Evolutionary conservation across 208 protist species (phyloP).

Genomic region (Phytomonas francai): DNA sequence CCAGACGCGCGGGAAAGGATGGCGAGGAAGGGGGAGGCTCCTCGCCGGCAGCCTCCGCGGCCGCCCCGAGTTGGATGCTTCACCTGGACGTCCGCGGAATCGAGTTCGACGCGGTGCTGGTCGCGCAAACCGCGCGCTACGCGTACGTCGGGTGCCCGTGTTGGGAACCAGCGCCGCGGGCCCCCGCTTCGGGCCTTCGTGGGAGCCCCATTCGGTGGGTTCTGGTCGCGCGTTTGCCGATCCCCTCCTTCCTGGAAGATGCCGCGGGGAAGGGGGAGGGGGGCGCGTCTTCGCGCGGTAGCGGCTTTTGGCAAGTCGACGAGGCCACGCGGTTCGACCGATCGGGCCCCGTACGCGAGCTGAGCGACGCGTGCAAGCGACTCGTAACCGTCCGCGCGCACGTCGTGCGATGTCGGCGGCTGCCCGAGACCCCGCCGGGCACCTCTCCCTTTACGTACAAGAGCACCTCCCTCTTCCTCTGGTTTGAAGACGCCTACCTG

Average conservation of each 20-base stretch:
- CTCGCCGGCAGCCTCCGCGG: not conserved
- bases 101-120: slow-evolving; percentile 45
- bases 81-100: slow-evolving; percentile 73
- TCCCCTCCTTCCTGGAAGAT: slow-evolving; percentile 13
- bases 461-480: not conserved
- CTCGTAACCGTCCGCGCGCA: not conserved
- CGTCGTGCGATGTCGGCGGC: not conserved
- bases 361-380: not conserved
- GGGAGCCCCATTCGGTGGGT: slow-evolving; percentile 8
- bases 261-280: not conserved
- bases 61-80: slow-evolving; percentile 18
- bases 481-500: not conserved
- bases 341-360: not conserved
- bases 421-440: not conserved
- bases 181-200: not conserved
- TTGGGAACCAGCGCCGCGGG: slow-evolving; percentile 7
- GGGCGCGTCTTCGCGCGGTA: not conserved
- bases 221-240: slow-evolving; percentile 27
- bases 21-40: not conserved
- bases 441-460: not conserved
- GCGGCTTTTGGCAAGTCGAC: not conserved
- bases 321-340: not conserved
- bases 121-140: slow-evolving; percentile 54
- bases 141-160: slow-evolving; percentile 62
- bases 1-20: not conserved